Base-by-base conservation (phyloP, 106 monocot genomes). In the Vanilla planifolia region DNA sequence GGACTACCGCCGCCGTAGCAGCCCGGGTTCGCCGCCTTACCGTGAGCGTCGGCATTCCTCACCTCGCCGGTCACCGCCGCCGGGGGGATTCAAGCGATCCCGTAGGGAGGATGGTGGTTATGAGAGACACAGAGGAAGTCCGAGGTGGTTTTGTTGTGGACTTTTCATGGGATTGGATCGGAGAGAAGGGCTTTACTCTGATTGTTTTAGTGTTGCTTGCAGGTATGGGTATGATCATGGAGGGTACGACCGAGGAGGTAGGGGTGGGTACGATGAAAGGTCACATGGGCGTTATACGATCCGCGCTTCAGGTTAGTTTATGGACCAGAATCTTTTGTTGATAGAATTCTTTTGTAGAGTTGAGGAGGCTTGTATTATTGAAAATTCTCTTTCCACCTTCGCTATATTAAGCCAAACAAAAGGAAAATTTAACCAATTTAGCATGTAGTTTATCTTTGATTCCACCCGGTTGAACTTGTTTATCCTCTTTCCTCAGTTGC, bases 91-190 rank as follows among this genome's bases (percentile, higher is more conserved):
- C 40, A 91, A 98, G 84, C 61, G 96, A 50, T 76, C 80, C 6
- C 67, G 96, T 58, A 80, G 90, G 67, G 91, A 98, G 14, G 91
- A 91, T 29, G 91, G 85, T 6, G 85, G 85, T 5, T 85, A 83
- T 9, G 83, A 83, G 25, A 58, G 78, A 26, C 71, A 78, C 27
- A 75, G 95, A 19, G 75, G 86, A 33, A 82, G 90, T 32, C 77
- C 80, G 1, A 71, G 82, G 43, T 60, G 63, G n/a, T 59, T 60
- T 69, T 59, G 13, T 9, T n/a, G 2, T 44, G n/a, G n/a, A 44
- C 10, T 57, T 67, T 30, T 16, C 20, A 28, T 40, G 2, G 16
- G 4, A 17, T 43, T 15, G 27, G 1, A 15, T 25, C 45, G 22
- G 0, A 4, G 32, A 21, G 57, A 21, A 35, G 5, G 34, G 11